Conservation (phyloP, 2,329 filamentous ascomycete species). For the Trichothecium sympodiale region DNA sequence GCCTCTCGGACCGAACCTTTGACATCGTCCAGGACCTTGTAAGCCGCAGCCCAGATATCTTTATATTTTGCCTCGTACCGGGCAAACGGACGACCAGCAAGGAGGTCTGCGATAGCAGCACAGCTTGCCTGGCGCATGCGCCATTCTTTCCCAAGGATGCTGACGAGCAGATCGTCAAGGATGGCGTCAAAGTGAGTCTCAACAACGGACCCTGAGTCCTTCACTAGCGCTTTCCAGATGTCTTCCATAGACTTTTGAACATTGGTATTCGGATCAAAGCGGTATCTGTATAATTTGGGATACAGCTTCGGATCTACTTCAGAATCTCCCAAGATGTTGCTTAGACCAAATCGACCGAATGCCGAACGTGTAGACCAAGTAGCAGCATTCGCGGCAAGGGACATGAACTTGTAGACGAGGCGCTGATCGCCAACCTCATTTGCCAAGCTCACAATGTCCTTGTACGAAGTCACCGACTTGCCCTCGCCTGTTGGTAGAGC, state of each 20-base stretch:
- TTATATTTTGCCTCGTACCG: conserved; percentile 78
- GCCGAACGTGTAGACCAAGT: conserved; percentile 97
- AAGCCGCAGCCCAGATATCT: conserved; percentile 73
- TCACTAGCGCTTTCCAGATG: conserved; percentile 94
- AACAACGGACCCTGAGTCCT: conserved; percentile 67
- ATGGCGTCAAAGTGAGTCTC: conserved; percentile 80
- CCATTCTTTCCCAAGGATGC: conserved; percentile 87
- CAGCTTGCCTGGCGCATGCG: conserved; percentile 86
- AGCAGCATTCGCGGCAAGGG: conserved; percentile 85
- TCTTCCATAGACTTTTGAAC: conserved; percentile 94
- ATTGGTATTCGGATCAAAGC: conserved; percentile 89
- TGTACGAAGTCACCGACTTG: conserved; percentile 86
- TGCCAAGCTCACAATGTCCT: conserved; percentile 92
- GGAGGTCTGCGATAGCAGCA: conserved; percentile 74
- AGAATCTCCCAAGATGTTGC: conserved; percentile 82
- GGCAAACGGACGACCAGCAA: conserved; percentile 65
- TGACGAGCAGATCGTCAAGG: conserved; percentile 75
- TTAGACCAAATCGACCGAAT: conserved; percentile 87
- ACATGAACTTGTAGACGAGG: conserved; percentile 98
- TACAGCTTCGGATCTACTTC: conserved; percentile 87
- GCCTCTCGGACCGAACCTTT: conserved; percentile 79
- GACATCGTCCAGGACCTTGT: conserved; percentile 92
- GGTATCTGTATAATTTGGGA: conserved; percentile 86
- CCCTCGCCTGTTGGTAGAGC: conserved; percentile 84
- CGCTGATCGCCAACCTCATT: conserved; percentile 93